These are phyloP conservation scores for Fusarium citri DNA, from an alignment of 2,329 filamentous ascomycete genomes.

Conservation along the genomic window DNA sequence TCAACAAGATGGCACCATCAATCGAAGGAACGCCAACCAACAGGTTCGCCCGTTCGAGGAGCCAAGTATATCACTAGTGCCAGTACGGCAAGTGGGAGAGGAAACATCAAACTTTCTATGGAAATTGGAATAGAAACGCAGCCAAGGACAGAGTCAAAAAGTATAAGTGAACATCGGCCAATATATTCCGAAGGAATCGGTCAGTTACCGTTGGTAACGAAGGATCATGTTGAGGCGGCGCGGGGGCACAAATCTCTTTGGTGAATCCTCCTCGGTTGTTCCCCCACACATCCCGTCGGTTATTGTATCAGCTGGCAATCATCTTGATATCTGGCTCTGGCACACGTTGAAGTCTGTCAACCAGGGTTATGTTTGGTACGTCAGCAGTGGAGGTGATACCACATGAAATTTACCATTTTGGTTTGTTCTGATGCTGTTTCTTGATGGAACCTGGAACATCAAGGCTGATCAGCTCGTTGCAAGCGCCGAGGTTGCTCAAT, in stretches of 20 bases:
- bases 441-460: neutral
- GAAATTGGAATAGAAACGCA: neutral
- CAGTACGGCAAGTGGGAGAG: conserved; percentile 14
- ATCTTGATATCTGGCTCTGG: conserved; percentile 14
- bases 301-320: conserved; percentile 14
- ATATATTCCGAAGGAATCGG: conserved; percentile 20
- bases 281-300: conserved; percentile 36
- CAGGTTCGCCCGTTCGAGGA: neutral
- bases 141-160: conserved; percentile 1
- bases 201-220: conserved; percentile 22
- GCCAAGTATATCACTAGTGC: neutral
- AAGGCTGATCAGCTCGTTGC: conserved; percentile 5
- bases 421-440: conserved; percentile 21
- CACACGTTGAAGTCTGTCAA: conserved; percentile 7
- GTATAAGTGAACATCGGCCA: neutral
- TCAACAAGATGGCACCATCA: neutral
- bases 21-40: neutral
- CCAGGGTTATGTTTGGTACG: conserved; percentile 35
- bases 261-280: conserved; percentile 22
- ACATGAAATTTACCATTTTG: conserved; percentile 18
- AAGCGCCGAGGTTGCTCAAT: conserved; percentile 3
- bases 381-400: conserved; percentile 39
- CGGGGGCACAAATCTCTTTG: conserved; percentile 11
- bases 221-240: conserved; percentile 19
- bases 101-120: neutral